Evolutionary conservation across 371 early-diverging fungal species (phyloP), one percentile per base, ranked within the genome.

Genomic region (Fennellomyces sp.): DNA sequence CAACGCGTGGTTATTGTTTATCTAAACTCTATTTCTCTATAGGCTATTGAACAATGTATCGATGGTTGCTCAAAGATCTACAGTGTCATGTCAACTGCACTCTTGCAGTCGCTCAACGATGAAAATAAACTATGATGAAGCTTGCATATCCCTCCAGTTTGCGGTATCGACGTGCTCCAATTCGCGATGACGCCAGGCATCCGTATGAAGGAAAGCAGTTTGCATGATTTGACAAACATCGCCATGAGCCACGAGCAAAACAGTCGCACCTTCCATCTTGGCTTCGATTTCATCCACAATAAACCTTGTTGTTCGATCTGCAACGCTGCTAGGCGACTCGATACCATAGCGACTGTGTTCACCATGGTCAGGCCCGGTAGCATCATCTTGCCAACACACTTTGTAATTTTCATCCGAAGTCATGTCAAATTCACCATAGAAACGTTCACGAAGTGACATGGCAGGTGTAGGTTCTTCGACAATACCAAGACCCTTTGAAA

Each of bases 21-120:
- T n/a, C n/a, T 35, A n/a, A 25, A 39, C 29, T 35, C 12, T 41
- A 21, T 57, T 10, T 2, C 23, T 38, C 27, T 45, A 19, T 75
- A 91, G 86, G 94, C 91, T 6, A 73, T 93, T 35, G 90, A 91
- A 61, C 77, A 88, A n/a, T 92, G 94, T 56, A 82, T 91, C 13
- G 93, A 94, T 70, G 87, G 90, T 2, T 88, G 91, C 65, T 84
- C 91, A 21, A 91, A 94, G 67, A 87, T 94, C 33, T 89, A 91
- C 61, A 84, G 85, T 29, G 90, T 94, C 33, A 90, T 93, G 84
- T 73, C 78, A 7, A 67, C 73, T 29, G 72, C 78, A n/a, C 65
- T 80, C 47, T 63, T 77, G 35, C 67, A 73, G 58, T 80, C 81
- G 3, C 55, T 78, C 35, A 27, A 21, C 21, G 17, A 50, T 12